These are phyloP conservation scores for Primulina tabacum DNA, from an alignment of 257 asterid species.

Conservation along the genomic window DNA sequence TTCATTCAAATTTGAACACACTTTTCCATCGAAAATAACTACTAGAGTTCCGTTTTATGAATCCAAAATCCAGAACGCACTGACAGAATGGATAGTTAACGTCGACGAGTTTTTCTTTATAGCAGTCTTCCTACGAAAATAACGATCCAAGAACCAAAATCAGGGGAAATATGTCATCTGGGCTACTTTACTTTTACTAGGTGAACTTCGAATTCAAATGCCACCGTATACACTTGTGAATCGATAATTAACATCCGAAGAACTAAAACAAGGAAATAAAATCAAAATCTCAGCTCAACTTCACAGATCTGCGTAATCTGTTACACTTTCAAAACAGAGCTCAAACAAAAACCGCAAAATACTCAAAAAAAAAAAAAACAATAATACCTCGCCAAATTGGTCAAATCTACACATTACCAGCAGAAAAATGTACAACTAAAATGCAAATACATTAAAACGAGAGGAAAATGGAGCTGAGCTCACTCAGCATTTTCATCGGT, in stretches of 20 bases:
- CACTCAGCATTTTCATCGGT: conserved; percentile 31
- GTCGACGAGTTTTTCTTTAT: background rate
- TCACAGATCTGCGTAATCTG: conserved; percentile 36
- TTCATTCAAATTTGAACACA: conserved; percentile 8
- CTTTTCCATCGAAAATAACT: conserved; percentile 7
- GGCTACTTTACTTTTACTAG: conserved; percentile 19
- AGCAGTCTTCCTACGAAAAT: background rate
- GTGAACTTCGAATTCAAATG: background rate
- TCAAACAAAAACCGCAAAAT: background rate
- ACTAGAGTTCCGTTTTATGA: background rate
- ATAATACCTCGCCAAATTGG: background rate
- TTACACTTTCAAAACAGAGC: conserved; percentile 27
- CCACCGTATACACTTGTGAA: background rate
- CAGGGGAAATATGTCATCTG: background rate
- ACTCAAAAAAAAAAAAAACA: background rate
- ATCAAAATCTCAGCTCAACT: conserved; percentile 3
- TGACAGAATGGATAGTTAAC: background rate
- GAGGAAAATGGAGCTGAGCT: conserved; percentile 33
- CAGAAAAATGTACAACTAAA: background rate
- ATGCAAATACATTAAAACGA: background rate
- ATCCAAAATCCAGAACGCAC: background rate
- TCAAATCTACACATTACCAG: background rate
- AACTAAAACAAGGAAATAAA: background rate
- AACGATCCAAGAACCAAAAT: background rate
- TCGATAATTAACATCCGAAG: background rate